Conservation (phyloP, 2,329 filamentous ascomycete species). For the Cercospora sojina region DNA sequence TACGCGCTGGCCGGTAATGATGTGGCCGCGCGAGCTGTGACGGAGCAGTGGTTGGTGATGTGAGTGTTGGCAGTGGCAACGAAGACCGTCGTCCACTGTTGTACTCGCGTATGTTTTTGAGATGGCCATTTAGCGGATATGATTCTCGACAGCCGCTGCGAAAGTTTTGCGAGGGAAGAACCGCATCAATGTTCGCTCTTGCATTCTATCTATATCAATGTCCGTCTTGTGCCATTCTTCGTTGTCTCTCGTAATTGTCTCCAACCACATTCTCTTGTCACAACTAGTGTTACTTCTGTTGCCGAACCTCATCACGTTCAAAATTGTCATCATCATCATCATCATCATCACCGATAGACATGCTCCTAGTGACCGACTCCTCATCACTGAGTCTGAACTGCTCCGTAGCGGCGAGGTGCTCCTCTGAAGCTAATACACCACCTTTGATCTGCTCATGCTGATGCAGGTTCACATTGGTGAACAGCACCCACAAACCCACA, state of each 20-base stretch:
- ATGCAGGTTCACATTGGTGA: constrained; percentile 56
- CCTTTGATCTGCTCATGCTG: constrained; percentile 18
- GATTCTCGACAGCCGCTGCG: neutral
- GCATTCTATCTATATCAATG: neutral
- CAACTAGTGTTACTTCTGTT: neutral
- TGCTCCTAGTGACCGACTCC: neutral
- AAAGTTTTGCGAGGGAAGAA: neutral
- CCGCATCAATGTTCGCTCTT: neutral
- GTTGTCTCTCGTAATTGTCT: neutral
- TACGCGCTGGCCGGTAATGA: constrained; percentile 65
- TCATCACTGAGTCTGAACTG: constrained; percentile 10
- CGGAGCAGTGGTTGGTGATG: constrained; percentile 56
- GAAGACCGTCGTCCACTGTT: no score
- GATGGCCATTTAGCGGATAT: constrained; percentile 8
- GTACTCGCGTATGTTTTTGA: neutral
- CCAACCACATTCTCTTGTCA: neutral
- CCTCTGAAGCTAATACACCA: neutral
- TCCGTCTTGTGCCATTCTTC: neutral
- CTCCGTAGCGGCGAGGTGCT: neutral
- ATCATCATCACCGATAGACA: constrained; percentile 6
- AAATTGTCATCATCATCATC: constrained; percentile 3
- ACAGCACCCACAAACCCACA: constrained; percentile 58
- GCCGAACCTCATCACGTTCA: neutral
- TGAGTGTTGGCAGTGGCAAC: constrained; percentile 20
- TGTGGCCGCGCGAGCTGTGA: constrained; percentile 59